A percentile compares a stretch with the other conserved stretches of the same genome.
phyloP scores from a whole-genome alignment of 1,139 yeast species.

The Taphrina wiesneri region DNA sequence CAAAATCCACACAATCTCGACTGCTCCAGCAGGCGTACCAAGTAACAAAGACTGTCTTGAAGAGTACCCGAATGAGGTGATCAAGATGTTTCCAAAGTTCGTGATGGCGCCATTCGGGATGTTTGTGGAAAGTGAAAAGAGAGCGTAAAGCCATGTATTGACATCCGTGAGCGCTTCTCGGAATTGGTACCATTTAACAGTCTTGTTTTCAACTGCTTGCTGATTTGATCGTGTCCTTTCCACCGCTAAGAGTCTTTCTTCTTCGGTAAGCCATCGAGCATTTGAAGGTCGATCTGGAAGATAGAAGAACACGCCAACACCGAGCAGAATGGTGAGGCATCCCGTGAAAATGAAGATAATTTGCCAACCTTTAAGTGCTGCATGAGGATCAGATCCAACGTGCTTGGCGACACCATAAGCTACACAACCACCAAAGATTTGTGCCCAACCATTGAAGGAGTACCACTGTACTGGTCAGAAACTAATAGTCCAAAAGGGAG shows the following conservation, averaged over 20 bases:
- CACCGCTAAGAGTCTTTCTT: slow-evolving; percentile 57
- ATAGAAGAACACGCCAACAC: slow-evolving; percentile 50
- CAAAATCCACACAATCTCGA: slow-evolving; percentile 34
- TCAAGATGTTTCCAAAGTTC: slow-evolving; percentile 39
- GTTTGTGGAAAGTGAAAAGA: slow-evolving; percentile 39
- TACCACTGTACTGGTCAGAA: slow-evolving; percentile 45
- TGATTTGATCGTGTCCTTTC: slow-evolving; percentile 54
- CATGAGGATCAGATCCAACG: slow-evolving; percentile 42
- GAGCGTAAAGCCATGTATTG: slow-evolving; percentile 53
- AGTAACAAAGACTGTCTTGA: slow-evolving; percentile 41
- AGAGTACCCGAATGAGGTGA: slow-evolving; percentile 43
- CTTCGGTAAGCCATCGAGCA: slow-evolving; percentile 55
- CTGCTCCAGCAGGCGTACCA: slow-evolving; percentile 42
- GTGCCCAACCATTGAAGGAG: slow-evolving; percentile 49
- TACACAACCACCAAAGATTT: slow-evolving; percentile 46
- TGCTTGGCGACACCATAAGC: slow-evolving; percentile 52
- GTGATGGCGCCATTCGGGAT: slow-evolving; percentile 43
- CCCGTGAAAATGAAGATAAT: slow-evolving; percentile 54
- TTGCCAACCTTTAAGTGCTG: slow-evolving; percentile 47
- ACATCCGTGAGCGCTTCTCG: slow-evolving; percentile 46
- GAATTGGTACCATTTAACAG: slow-evolving; percentile 56
- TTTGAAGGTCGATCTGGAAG: slow-evolving; percentile 59
- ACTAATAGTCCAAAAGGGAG: too few species aligned
- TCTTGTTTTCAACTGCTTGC: slow-evolving; percentile 56
- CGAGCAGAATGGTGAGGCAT: slow-evolving; percentile 54